These are phyloP conservation scores for Gossypium schwendimanii DNA, from an alignment of 441 rosid genomes.

Conservation along the genomic window DNA sequence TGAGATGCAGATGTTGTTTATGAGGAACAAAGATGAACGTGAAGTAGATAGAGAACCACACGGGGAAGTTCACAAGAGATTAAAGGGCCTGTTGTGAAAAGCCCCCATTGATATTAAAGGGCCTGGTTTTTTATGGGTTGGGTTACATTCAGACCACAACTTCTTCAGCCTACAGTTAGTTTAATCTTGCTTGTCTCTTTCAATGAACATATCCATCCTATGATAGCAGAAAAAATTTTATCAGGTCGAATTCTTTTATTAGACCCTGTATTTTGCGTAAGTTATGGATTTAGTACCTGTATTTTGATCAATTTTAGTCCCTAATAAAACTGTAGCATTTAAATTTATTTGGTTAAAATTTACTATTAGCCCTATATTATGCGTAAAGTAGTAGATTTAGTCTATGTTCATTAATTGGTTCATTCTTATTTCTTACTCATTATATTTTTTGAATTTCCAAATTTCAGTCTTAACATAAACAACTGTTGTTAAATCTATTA, in stretches of 20 bases:
- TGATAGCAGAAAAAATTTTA: not conserved
- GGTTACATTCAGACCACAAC: not conserved
- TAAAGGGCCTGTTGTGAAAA: not conserved
- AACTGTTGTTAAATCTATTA: too few species aligned
- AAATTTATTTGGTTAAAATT: too few species aligned
- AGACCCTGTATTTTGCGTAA: too few species aligned
- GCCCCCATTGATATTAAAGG: not conserved
- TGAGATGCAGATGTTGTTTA: not conserved
- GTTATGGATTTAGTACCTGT: too few species aligned
- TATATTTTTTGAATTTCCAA: too few species aligned
- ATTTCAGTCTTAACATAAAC: too few species aligned
- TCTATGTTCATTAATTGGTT: too few species aligned
- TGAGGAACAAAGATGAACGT: not conserved
- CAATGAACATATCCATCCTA: not conserved
- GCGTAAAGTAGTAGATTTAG: too few species aligned
- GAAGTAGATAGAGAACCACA: constrained; percentile 7
- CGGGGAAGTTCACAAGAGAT: not conserved
- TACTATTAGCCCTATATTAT: too few species aligned
- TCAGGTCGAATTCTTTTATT: not conserved
- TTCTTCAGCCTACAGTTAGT: not conserved
- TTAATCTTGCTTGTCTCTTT: not conserved
- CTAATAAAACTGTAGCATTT: too few species aligned
- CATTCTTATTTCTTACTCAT: too few species aligned
- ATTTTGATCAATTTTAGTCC: too few species aligned
- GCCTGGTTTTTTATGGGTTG: not conserved